Evolutionary conservation across 2,329 filamentous ascomycete species (phyloP), one percentile per base, ranked within the genome.

Genomic region (Podosphaera leucotricha): DNA sequence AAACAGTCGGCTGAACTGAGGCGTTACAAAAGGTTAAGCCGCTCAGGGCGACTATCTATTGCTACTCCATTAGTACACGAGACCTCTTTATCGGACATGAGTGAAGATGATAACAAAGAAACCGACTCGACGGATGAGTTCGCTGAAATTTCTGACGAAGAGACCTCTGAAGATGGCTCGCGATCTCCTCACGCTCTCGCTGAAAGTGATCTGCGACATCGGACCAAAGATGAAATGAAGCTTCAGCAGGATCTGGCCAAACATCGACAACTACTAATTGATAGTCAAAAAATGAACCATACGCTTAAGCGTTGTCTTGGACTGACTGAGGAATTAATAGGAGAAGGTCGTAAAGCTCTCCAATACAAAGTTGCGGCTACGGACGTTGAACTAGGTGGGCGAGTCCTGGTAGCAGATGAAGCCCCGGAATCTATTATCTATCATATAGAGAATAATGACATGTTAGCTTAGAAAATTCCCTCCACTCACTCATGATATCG

Each of bases 251-350:
- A 98, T 59, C 68, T 98, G 0, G 71, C 77, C 2, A 87, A 86
- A 57, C 90, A 98, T 58, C 82, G 85, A 51, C 80, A 93, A 55
- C 66, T 95, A 1, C 71, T 98, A 7, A 66, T 85, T 35, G 86
- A 93, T 58, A 90, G 80, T 52, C 85, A 94, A 56, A 92, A 85
- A 63, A 85, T 95, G 67, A 95, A 94, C 57, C 82, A 92, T 59
- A 92, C 82, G 58, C 70, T 98, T 39, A 92, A 84, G 59, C 72
- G 83, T 41, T 98, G 90, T 59, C 68, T 94, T 28, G 76, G 77
- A 51, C 87, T 83, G 72, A 92, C 86, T 0, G 87, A 98, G 57
- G 77, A 81, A 49, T 69, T 98, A 38, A 93, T 98, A 58, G 77
- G 73, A 41, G 85, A 94, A 53, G 90, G 80, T 5, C 80, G 77